Percentiles rank a stretch among this genome's conserved stretches.
phyloP scores from a whole-genome alignment of 345 rosid species.

The Clarkia xantiana region DNA sequence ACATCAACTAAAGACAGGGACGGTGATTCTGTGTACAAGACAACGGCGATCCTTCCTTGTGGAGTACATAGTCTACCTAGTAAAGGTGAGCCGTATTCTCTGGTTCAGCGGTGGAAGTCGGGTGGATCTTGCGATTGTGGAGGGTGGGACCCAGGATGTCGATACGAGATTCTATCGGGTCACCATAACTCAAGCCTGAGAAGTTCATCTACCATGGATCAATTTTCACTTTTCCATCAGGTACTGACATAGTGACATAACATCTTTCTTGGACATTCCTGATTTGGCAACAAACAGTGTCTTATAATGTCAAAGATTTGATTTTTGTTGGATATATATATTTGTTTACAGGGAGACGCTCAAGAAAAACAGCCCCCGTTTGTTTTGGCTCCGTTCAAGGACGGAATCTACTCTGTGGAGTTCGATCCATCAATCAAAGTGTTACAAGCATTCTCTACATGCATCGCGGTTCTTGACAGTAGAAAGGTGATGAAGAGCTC shows the following conservation, averaged over 20 bases:
- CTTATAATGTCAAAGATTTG: too few relatives aligned
- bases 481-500: slow-evolving; percentile 16
- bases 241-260: not conserved
- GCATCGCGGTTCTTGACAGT: slow-evolving; percentile 61
- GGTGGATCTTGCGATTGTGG: slow-evolving; percentile 98
- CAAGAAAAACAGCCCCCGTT: slow-evolving; percentile 43
- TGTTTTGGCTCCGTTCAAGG: slow-evolving; percentile 55
- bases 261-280: not conserved
- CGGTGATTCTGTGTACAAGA: slow-evolving; percentile 17
- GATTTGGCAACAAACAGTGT: slow-evolving; percentile 1
- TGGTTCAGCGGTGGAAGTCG: slow-evolving; percentile 80
- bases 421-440: slow-evolving; percentile 52
- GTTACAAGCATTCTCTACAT: slow-evolving; percentile 74
- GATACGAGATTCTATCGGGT: slow-evolving; percentile 49
- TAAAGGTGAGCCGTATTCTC: slow-evolving; percentile 75
- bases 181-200: slow-evolving; percentile 18
- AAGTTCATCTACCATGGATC: slow-evolving; percentile 9
- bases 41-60: slow-evolving; percentile 79
- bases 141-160: slow-evolving; percentile 94
- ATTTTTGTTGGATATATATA: slow-evolving; percentile 7
- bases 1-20: slow-evolving; percentile 12
- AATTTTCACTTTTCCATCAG: slow-evolving; percentile 14
- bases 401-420: slow-evolving; percentile 69
- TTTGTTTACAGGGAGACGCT: slow-evolving; percentile 42
- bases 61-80: slow-evolving; percentile 73